Evolutionary conservation across 1,139 yeast species (phyloP).

Genomic region (Blastobotrys malaysiensis): DNA sequence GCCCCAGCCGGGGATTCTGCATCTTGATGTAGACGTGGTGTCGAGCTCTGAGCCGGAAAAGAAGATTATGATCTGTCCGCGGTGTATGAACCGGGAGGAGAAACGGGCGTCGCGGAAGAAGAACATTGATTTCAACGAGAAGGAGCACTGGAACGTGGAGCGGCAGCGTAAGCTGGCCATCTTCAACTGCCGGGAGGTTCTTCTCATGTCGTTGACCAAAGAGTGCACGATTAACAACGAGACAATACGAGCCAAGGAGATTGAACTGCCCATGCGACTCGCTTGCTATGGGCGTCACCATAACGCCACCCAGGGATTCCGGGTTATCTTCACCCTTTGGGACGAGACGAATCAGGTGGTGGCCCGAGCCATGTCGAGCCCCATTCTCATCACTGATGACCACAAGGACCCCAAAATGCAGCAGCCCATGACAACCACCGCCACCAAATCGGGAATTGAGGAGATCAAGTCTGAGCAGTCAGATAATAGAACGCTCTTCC

Average conservation of each 20-base stretch:
- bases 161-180: constrained; percentile 77
- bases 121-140: constrained; percentile 63
- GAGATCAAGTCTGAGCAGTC: not conserved
- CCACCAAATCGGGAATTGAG: not conserved
- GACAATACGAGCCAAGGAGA: constrained; percentile 36
- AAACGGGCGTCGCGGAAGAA: constrained; percentile 79
- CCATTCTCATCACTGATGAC: constrained; percentile 89
- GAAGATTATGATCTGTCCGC: constrained; percentile 72
- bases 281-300: constrained; percentile 97
- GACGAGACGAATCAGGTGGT: constrained; percentile 56
- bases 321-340: constrained; percentile 62
- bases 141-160: constrained; percentile 70
- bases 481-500: not conserved
- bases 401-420: constrained; percentile 48
- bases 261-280: constrained; percentile 78
- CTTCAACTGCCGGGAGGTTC: constrained; percentile 83
- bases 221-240: constrained; percentile 19
- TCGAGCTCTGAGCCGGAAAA: constrained; percentile 35
- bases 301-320: constrained; percentile 75
- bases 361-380: constrained; percentile 65
- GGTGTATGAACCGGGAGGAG: constrained; percentile 88
- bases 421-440: not conserved
- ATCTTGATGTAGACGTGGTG: constrained; percentile 37
- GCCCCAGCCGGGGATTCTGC: constrained; percentile 28
- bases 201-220: constrained; percentile 51